A percentile compares a stretch with the other conserved stretches of the same genome.
Evolutionary conservation across 192 early-diverging fungal genomes (phyloP).

Genomic region (Rhizoclosmatium globosum): DNA sequence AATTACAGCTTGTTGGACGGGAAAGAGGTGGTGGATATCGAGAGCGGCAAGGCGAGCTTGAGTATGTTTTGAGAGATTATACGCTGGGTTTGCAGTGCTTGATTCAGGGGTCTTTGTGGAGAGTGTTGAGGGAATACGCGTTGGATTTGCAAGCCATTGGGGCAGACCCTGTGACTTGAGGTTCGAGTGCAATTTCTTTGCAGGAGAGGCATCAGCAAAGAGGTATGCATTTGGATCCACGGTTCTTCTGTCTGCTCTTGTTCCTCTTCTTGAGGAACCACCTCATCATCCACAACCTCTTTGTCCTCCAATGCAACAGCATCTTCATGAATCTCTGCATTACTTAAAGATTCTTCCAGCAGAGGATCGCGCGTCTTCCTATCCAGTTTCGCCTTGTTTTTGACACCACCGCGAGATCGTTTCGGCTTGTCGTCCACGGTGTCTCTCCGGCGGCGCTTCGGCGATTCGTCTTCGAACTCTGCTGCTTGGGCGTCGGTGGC

Average conservation of each 20-base stretch:
- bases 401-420: slow-evolving; percentile 40
- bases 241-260: neutral
- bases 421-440: slow-evolving; percentile 28
- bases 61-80: slow-evolving; percentile 65
- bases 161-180: slow-evolving; percentile 76
- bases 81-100: slow-evolving; percentile 54
- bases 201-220: neutral
- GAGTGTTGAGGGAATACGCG: slow-evolving; percentile 66
- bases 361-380: neutral
- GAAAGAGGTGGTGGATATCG: slow-evolving; percentile 81
- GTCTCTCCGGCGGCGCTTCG: neutral
- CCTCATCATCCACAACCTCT: neutral
- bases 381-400: slow-evolving; percentile 35
- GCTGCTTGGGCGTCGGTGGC: neutral
- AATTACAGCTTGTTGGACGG: slow-evolving; percentile 88
- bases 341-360: neutral
- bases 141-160: slow-evolving; percentile 87
- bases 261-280: neutral
- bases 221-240: neutral
- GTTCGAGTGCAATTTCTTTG: slow-evolving; percentile 5
- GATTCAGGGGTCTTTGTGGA: slow-evolving; percentile 48
- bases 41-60: slow-evolving; percentile 60
- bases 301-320: neutral
- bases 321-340: neutral
- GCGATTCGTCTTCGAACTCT: neutral